Conservation (phyloP, 1,139 yeast genomes). For the Zygotorulaspora mrakii region DNA sequence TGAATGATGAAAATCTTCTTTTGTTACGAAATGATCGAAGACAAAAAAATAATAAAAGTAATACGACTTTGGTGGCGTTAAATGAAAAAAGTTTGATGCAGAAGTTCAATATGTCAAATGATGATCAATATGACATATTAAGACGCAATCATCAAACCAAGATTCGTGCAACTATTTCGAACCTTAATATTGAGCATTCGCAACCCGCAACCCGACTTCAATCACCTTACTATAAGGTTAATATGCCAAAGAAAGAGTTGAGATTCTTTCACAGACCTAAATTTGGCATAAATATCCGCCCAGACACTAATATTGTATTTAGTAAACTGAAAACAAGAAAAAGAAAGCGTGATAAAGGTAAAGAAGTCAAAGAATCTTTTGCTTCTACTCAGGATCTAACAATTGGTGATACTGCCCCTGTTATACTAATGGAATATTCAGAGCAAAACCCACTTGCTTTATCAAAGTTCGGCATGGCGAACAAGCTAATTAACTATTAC, state of each 20-base stretch:
- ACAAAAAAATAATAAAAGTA: constrained; percentile 17
- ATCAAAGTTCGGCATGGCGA: constrained; percentile 94
- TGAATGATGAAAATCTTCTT: constrained; percentile 81
- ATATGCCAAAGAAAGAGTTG: constrained; percentile 61
- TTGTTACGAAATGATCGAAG: constrained; percentile 43
- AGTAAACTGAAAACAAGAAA: constrained; percentile 76
- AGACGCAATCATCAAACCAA: constrained; percentile 86
- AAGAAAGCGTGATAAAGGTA: constrained; percentile 85
- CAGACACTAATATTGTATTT: constrained; percentile 74
- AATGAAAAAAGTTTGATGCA: constrained; percentile 41
- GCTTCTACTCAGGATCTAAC: constrained; percentile 71
- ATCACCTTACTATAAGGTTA: constrained; percentile 87
- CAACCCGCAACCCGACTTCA: constrained; percentile 84
- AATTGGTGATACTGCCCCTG: constrained; percentile 73
- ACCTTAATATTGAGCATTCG: constrained; percentile 86
- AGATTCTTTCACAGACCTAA: constrained; percentile 79
- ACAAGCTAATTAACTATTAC: constrained; percentile 87
- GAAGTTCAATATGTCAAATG: constrained; percentile 81
- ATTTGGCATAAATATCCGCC: constrained; percentile 57
- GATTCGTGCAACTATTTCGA: constrained; percentile 90
- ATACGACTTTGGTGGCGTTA: constrained; percentile 18
- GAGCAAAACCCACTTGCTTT: constrained; percentile 85
- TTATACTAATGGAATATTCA: constrained; percentile 80
- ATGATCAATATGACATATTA: constrained; percentile 74
- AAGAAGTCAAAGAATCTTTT: constrained; percentile 70